Percentiles rank a stretch among this genome's conserved stretches.
phyloP scores from a whole-genome alignment of 306 rosid species.

The Fragaria nilgerrensis region DNA sequence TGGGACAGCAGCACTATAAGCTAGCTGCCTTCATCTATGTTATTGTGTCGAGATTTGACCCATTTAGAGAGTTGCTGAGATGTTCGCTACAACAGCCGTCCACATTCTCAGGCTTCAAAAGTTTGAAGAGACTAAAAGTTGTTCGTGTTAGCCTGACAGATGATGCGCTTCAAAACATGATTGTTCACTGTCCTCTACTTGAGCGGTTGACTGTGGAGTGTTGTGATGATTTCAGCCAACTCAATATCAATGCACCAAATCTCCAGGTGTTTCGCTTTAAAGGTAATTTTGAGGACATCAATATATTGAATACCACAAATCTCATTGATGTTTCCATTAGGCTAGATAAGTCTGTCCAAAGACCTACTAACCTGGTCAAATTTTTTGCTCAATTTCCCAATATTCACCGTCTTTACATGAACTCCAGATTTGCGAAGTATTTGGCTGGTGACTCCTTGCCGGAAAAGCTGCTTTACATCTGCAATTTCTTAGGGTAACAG shows the following conservation, averaged over 20 bases:
- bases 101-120: conserved; percentile 42
- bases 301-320: conserved; percentile 39
- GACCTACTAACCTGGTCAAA: background rate
- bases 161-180: conserved; percentile 36
- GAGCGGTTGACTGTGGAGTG: conserved; percentile 25
- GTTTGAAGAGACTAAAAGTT: conserved; percentile 57
- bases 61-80: conserved; percentile 46
- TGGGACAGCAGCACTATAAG: conserved; percentile 44
- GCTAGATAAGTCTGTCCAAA: no score
- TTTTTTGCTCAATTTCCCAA: conserved; percentile 21
- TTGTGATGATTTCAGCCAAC: conserved; percentile 41
- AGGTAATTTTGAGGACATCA: conserved; percentile 46
- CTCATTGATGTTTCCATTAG: conserved; percentile 49
- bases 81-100: conserved; percentile 57
- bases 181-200: background rate
- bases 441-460: background rate
- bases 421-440: conserved; percentile 35
- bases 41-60: conserved; percentile 41
- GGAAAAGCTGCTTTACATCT: background rate
- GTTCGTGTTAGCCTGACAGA: conserved; percentile 48
- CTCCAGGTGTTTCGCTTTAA: conserved; percentile 49
- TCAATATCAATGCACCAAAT: conserved; percentile 36
- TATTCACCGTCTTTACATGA: conserved; percentile 24
- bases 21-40: conserved; percentile 44
- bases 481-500: background rate